Evolutionary conservation across 352 stramenopile genomes (phyloP).

Genomic region (Globisporangium takayamanum): DNA sequence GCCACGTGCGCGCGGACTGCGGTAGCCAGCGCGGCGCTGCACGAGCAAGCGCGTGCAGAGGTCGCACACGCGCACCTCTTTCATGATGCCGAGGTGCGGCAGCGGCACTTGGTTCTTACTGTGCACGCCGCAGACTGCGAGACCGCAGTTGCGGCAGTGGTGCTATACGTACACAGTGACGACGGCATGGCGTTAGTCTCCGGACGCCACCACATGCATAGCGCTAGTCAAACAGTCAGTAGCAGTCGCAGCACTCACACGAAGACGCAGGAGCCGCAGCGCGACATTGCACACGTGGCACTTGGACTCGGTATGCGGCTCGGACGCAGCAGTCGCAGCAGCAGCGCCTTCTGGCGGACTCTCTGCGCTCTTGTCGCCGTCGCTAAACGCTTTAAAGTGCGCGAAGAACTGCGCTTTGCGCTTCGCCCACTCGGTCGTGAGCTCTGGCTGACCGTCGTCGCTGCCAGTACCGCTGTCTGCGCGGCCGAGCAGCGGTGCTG

Average conservation of each 20-base stretch:
- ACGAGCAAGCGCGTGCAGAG: conserved; percentile 64
- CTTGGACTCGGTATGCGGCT: conserved; percentile 31
- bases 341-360: neutral
- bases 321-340: conserved; percentile 7
- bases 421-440: conserved; percentile 24
- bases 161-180: conserved; percentile 21
- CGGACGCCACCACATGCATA: neutral
- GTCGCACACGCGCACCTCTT: conserved; percentile 68
- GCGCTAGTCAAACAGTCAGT: too few relatives aligned
- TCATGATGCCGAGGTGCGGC: conserved; percentile 68
- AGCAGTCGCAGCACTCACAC: conserved; percentile 21
- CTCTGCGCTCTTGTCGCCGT: conserved; percentile 8
- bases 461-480: neutral
- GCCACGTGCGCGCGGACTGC: conserved; percentile 25
- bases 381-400: conserved; percentile 33
- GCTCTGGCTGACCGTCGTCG: neutral
- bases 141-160: conserved; percentile 56
- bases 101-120: conserved; percentile 75
- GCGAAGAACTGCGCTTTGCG: conserved; percentile 43
- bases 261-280: conserved; percentile 40
- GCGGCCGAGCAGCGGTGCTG: neutral
- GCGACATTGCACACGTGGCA: conserved; percentile 62
- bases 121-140: conserved; percentile 64
- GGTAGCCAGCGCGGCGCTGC: conserved; percentile 58
- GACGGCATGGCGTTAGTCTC: neutral